Conservation (phyloP, 2,329 filamentous ascomycete genomes). For the Seiridium cupressi region DNA sequence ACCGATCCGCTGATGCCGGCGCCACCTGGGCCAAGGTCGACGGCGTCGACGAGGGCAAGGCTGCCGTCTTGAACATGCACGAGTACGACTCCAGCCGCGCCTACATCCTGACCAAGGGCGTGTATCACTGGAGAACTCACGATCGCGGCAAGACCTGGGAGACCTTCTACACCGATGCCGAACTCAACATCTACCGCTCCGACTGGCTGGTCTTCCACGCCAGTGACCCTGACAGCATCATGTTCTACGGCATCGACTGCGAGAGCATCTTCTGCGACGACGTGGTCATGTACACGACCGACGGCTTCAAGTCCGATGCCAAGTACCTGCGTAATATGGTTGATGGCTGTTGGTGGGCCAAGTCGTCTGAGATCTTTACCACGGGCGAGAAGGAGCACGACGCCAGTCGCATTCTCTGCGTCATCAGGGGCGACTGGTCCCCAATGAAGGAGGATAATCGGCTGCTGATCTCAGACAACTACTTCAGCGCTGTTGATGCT, state of each 20-base stretch:
- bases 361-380: slow-evolving; percentile 70
- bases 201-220: slow-evolving; percentile 75
- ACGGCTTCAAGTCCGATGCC: slow-evolving; percentile 73
- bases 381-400: slow-evolving; percentile 66
- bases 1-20: slow-evolving; percentile 79
- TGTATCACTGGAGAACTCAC: slow-evolving; percentile 77
- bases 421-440: slow-evolving; percentile 71
- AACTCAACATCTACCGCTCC: slow-evolving; percentile 50
- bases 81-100: slow-evolving; percentile 76
- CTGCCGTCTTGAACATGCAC: slow-evolving; percentile 69
- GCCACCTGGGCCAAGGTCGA: slow-evolving; percentile 69
- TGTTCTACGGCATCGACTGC: slow-evolving; percentile 78
- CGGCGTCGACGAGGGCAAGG: slow-evolving; percentile 61
- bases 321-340: slow-evolving; percentile 67
- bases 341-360: slow-evolving; percentile 84
- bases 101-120: slow-evolving; percentile 70
- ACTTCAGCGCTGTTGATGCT: slow-evolving; percentile 58
- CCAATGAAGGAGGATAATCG: slow-evolving; percentile 72
- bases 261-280: slow-evolving; percentile 62
- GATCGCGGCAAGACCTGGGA: slow-evolving; percentile 83
- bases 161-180: slow-evolving; percentile 63
- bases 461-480: slow-evolving; percentile 79
- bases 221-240: slow-evolving; percentile 76
- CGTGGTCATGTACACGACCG: slow-evolving; percentile 70
- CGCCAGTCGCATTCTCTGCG: slow-evolving; percentile 73